Conservation (phyloP, 2,329 filamentous ascomycete species). For the Lizonia empirigonia region DNA sequence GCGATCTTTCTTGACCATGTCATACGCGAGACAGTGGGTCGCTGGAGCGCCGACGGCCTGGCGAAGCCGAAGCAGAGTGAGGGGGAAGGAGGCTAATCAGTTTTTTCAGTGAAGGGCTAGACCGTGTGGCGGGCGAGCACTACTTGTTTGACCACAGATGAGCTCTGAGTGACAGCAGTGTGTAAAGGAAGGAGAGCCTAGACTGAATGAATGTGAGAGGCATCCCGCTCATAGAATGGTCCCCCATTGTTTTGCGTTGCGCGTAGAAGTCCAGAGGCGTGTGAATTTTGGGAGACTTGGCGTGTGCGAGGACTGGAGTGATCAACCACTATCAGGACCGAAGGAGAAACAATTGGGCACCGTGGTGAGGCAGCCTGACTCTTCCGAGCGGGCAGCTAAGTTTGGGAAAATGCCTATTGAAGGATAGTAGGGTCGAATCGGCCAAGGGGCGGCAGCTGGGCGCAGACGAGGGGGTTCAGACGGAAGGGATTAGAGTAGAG, state of each 20-base stretch:
- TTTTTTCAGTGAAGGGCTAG: background rate
- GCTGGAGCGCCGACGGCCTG: background rate
- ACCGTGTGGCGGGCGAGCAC: background rate
- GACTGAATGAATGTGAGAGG: background rate
- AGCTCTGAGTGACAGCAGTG: background rate
- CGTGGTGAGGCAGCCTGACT: background rate
- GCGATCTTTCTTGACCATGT: background rate
- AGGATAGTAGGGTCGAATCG: background rate
- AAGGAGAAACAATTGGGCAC: background rate
- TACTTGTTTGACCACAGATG: background rate
- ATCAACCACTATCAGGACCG: too few relatives aligned
- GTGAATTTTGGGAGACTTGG: background rate
- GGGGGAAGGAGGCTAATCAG: background rate
- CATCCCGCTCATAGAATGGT: background rate
- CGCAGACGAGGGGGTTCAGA: background rate
- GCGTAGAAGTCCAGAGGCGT: background rate
- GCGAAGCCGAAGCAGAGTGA: background rate
- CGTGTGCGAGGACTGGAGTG: background rate
- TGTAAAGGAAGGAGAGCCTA: background rate
- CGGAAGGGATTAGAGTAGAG: too few relatives aligned
- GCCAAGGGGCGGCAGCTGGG: background rate
- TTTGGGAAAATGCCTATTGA: background rate
- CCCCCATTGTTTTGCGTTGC: background rate
- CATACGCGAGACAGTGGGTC: background rate
- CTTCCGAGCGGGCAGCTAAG: background rate